phyloP scores from a whole-genome alignment of 192 early-diverging fungal species.

The Paraglomus brasilianum region DNA sequence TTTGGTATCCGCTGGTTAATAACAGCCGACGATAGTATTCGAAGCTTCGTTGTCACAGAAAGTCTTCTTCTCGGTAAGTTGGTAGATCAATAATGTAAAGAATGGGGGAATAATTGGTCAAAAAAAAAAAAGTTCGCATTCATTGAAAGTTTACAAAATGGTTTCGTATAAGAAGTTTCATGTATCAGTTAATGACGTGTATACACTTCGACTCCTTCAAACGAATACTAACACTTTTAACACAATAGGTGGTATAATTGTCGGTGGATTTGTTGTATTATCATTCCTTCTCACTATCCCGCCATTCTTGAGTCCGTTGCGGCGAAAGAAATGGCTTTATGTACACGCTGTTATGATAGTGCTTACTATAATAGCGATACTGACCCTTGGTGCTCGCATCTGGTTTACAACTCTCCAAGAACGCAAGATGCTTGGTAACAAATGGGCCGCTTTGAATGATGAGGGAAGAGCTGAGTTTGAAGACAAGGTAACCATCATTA shows the following conservation, averaged over 20 bases:
- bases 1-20: neutral
- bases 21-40: neutral
- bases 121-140: too few species aligned
- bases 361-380: constrained; percentile 26
- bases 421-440: constrained; percentile 29
- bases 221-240: too few species aligned
- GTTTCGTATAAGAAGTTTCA: too few species aligned
- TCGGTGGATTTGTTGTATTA: neutral
- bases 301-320: neutral
- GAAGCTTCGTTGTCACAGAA: constrained; percentile 13
- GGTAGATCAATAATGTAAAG: too few species aligned
- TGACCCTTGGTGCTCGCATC: constrained; percentile 38
- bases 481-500: constrained; percentile 34
- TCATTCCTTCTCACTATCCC: constrained; percentile 10
- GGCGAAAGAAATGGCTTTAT: constrained; percentile 12
- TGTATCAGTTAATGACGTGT: too few species aligned
- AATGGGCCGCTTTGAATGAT: constrained; percentile 32
- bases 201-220: too few species aligned
- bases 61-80: constrained; percentile 1
- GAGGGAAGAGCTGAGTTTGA: constrained; percentile 33
- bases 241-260: neutral
- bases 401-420: constrained; percentile 46
- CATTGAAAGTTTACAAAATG: too few species aligned
- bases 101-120: too few species aligned
- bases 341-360: constrained; percentile 12